A percentile compares a stretch with the other conserved stretches of the same genome.
Conservation (phyloP, 176 grass and related monocot genomes). For the Musa acuminata region DNA sequence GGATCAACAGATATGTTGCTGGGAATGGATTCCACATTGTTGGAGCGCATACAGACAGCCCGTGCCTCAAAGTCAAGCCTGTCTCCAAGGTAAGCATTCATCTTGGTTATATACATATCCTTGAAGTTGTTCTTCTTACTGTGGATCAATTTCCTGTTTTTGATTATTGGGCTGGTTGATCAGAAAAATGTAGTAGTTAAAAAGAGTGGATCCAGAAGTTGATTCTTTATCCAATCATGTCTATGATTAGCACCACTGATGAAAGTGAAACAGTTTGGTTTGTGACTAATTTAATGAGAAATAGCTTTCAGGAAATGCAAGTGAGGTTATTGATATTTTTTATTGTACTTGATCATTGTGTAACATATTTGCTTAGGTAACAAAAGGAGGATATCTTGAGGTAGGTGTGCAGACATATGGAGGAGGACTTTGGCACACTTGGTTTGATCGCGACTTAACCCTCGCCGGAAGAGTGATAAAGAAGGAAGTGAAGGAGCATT, state of each 20-base stretch:
- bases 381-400: constrained; percentile 81
- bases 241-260: neutral
- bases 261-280: neutral
- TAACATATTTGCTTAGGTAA: constrained; percentile 36
- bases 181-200: no score
- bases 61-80: constrained; percentile 87
- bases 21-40: constrained; percentile 91
- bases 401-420: constrained; percentile 93
- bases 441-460: constrained; percentile 95
- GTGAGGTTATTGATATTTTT: neutral
- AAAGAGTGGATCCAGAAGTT: no score
- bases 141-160: no score
- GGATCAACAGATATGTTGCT: constrained; percentile 51
- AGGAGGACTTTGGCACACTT: constrained; percentile 91
- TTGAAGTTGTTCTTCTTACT: no score
- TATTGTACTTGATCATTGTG: neutral
- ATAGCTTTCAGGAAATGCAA: neutral
- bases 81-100: constrained; percentile 49
- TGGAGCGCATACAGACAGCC: constrained; percentile 87
- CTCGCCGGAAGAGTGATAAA: constrained; percentile 74
- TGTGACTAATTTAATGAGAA: neutral
- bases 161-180: no score
- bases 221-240: neutral
- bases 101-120: no score
- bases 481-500: constrained; percentile 40